phyloP scores from a whole-genome alignment of 2,329 filamentous ascomycete genomes.

The Penicillium capsulatum region DNA sequence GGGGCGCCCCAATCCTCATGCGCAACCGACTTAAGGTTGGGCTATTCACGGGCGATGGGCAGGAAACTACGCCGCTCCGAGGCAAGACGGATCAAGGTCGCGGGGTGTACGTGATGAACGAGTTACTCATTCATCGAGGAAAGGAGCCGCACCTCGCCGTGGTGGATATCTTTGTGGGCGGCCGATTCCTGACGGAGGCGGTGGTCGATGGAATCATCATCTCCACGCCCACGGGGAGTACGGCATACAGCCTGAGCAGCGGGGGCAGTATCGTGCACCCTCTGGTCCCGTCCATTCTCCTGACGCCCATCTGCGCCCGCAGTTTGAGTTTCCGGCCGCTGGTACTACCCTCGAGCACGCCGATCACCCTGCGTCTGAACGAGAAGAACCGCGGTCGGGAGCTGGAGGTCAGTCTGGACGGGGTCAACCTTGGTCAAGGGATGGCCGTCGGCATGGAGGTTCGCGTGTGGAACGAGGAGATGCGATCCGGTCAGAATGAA shows the following conservation, averaged over 20 bases:
- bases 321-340: constrained; percentile 89
- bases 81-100: constrained; percentile 32
- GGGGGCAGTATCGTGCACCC: constrained; percentile 94
- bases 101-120: constrained; percentile 76
- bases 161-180: constrained; percentile 85
- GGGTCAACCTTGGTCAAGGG: constrained; percentile 60
- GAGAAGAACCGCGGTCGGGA: constrained; percentile 72
- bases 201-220: constrained; percentile 94
- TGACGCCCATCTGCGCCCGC: constrained; percentile 91
- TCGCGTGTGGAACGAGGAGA: constrained; percentile 79
- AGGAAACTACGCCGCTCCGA: constrained; percentile 43
- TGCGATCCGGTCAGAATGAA: constrained; percentile 51
- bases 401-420: constrained; percentile 75
- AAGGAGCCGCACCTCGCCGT: constrained; percentile 85
- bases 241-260: constrained; percentile 88
- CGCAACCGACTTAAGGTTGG: constrained; percentile 84
- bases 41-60: constrained; percentile 69
- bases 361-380: constrained; percentile 76
- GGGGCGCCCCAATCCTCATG: constrained; percentile 76
- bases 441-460: constrained; percentile 77
- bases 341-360: constrained; percentile 80
- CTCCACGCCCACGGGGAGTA: constrained; percentile 89
- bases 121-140: constrained; percentile 88
- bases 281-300: constrained; percentile 76
- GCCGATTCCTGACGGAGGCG: constrained; percentile 84